These are phyloP conservation scores for Tolypocladium ovalisporum DNA, from an alignment of 2,329 filamentous ascomycete species.

Conservation along the genomic window DNA sequence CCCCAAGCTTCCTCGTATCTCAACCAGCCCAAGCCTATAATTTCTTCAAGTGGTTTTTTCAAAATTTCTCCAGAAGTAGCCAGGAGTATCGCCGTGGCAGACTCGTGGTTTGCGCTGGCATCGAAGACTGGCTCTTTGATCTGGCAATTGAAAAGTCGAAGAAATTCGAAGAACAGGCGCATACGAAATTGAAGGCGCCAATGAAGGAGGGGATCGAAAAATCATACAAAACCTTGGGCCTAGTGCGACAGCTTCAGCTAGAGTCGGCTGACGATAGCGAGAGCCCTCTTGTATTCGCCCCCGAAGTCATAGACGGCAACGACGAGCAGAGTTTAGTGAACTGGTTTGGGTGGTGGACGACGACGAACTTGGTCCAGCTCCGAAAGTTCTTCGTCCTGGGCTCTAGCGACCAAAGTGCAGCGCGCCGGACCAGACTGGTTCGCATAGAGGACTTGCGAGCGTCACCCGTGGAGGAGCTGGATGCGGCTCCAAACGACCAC, in stretches of 20 bases:
- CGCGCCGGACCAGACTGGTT: constrained; percentile 13
- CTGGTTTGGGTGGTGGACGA: constrained; percentile 52
- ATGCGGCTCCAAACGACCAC: constrained; percentile 9
- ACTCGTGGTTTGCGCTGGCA: constrained; percentile 17
- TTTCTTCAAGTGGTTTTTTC: constrained; percentile 25
- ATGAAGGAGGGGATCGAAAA: constrained; percentile 7
- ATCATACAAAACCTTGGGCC: constrained; percentile 11
- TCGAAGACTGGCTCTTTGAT: constrained; percentile 18
- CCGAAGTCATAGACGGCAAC: constrained; percentile 37
- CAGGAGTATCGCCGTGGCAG: constrained; percentile 8
- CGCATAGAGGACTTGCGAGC: constrained; percentile 18
- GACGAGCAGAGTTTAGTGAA: constrained; percentile 54
- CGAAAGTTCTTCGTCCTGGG: constrained; percentile 47
- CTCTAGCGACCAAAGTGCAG: constrained; percentile 18
- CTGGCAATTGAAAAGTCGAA: constrained; percentile 12
- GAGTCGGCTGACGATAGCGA: constrained; percentile 5
- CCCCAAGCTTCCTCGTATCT: constrained; percentile 29
- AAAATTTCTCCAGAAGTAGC: constrained; percentile 8
- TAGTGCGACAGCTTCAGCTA: constrained; percentile 9
- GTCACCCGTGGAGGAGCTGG: constrained; percentile 25
- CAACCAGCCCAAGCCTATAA: constrained; percentile 21
- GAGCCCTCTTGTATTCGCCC: constrained; percentile 32
- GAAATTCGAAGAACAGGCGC: not conserved
- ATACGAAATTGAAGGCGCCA: not conserved
- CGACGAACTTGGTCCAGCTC: constrained; percentile 34